Conservation (phyloP, 768 basidiomycete species). For the Rhodotorula graminis region DNA sequence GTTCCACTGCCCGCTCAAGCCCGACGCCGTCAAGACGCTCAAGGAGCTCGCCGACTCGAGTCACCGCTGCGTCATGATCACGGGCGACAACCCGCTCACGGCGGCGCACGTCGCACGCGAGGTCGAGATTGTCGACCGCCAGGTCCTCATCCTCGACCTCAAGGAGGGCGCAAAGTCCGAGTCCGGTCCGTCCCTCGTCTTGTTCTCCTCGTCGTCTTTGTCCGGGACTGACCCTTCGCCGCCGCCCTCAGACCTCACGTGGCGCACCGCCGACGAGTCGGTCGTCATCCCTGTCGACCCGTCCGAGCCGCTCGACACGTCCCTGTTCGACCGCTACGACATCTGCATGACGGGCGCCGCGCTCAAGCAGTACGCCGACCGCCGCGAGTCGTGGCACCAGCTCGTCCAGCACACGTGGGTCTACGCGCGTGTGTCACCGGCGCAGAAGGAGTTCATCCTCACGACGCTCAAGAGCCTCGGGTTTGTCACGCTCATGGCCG, state of each 20-base stretch:
- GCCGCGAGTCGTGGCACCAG: slow-evolving; percentile 61
- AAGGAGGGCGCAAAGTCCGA: slow-evolving; percentile 71
- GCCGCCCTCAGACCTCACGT: slow-evolving; percentile 64
- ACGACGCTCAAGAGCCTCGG: slow-evolving; percentile 82
- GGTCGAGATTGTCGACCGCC: slow-evolving; percentile 95
- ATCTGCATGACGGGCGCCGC: slow-evolving; percentile 95
- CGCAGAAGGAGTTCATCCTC: slow-evolving; percentile 92
- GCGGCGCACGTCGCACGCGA: slow-evolving; percentile 92
- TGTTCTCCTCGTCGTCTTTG: too few relatives aligned
- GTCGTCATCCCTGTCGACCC: slow-evolving; percentile 84
- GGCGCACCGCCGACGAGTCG: slow-evolving; percentile 89
- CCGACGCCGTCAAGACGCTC: slow-evolving; percentile 81
- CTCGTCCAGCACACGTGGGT: slow-evolving; percentile 96
- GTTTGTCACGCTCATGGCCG: slow-evolving; percentile 93
- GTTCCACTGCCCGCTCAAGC: slow-evolving; percentile 95
- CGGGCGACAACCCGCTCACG: slow-evolving; percentile 95
- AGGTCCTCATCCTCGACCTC: slow-evolving; percentile 84
- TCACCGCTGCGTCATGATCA: slow-evolving; percentile 99
- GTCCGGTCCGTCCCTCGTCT: slow-evolving; percentile 54
- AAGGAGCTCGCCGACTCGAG: slow-evolving; percentile 95
- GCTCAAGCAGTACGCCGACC: slow-evolving; percentile 74
- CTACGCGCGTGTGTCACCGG: slow-evolving; percentile 92
- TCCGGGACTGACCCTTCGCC: slow-evolving; percentile 3
- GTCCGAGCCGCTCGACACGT: slow-evolving; percentile 65
- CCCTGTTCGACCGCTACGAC: slow-evolving; percentile 80